Percentiles rank a stretch among this genome's conserved stretches.
phyloP scores from a whole-genome alignment of 2,329 filamentous ascomycete species.

The Colletotrichum sp. region DNA sequence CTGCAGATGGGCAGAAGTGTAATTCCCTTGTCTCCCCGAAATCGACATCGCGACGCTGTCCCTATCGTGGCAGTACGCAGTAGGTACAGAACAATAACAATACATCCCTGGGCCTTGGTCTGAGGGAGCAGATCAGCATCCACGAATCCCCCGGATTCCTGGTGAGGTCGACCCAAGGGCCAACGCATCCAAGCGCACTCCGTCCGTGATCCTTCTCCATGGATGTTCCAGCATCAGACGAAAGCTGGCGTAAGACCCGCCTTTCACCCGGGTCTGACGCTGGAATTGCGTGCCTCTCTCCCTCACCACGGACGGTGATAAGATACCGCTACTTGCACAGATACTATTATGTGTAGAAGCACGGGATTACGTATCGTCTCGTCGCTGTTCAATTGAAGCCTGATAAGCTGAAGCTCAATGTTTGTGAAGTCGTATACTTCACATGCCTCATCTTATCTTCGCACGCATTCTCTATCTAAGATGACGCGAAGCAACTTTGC shows the following conservation, averaged over 20 bases:
- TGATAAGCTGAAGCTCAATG: background rate
- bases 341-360: background rate
- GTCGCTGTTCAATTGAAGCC: background rate
- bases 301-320: background rate
- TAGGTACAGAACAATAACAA: background rate
- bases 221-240: background rate
- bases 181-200: background rate
- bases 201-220: background rate
- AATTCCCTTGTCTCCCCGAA: background rate
- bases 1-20: conserved; percentile 16
- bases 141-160: background rate
- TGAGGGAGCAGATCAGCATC: background rate
- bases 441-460: background rate
- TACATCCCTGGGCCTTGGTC: background rate
- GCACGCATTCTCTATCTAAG: background rate
- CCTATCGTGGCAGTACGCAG: background rate
- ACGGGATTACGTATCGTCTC: background rate
- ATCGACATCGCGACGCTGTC: background rate
- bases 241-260: background rate
- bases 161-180: background rate
- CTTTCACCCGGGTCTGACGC: background rate
- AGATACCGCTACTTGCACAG: background rate
- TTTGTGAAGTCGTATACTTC: background rate
- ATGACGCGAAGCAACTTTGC: background rate
- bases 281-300: background rate